A percentile compares a stretch with the other conserved stretches of the same genome.
Evolutionary conservation across 371 early-diverging fungal species (phyloP).

Genomic region (Saksenaea vasiformis): DNA sequence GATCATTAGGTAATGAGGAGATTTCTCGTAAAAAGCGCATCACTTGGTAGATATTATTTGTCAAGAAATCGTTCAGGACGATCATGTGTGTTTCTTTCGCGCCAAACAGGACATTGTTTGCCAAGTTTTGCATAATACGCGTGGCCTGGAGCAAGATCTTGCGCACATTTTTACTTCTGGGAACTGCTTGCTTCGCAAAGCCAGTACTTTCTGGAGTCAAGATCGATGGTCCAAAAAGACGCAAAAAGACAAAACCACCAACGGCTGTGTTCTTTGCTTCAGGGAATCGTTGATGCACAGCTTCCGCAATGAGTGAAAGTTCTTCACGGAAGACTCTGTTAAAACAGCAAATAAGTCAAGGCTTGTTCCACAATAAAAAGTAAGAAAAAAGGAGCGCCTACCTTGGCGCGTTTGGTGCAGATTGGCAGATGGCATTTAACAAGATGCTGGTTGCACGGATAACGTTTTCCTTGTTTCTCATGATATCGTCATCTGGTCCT

Average conservation of each 20-base stretch:
- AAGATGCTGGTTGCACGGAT: constrained; percentile 74
- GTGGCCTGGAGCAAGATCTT: constrained; percentile 87
- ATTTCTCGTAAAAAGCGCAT: constrained; percentile 61
- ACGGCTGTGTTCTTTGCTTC: constrained; percentile 85
- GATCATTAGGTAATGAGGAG: constrained; percentile 27
- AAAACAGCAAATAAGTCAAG: background rate
- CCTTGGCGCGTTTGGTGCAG: constrained; percentile 67
- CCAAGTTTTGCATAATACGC: constrained; percentile 93
- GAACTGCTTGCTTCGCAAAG: constrained; percentile 39
- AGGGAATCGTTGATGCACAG: constrained; percentile 83
- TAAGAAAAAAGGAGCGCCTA: constrained; percentile 8
- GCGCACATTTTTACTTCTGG: constrained; percentile 49
- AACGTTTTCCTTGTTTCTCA: constrained; percentile 77
- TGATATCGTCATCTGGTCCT: constrained; percentile 56
- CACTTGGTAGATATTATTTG: constrained; percentile 67
- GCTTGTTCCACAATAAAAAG: background rate
- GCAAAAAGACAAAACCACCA: constrained; percentile 92
- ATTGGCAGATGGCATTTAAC: constrained; percentile 80
- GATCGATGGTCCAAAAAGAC: constrained; percentile 93
- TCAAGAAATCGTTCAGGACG: constrained; percentile 82
- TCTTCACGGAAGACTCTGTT: constrained; percentile 69
- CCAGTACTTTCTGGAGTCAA: constrained; percentile 78
- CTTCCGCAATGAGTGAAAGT: constrained; percentile 71
- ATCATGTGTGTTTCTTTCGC: constrained; percentile 90
- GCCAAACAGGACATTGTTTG: constrained; percentile 92